Conservation (phyloP, 805 yeast genomes). For the Ogataea minuta region DNA sequence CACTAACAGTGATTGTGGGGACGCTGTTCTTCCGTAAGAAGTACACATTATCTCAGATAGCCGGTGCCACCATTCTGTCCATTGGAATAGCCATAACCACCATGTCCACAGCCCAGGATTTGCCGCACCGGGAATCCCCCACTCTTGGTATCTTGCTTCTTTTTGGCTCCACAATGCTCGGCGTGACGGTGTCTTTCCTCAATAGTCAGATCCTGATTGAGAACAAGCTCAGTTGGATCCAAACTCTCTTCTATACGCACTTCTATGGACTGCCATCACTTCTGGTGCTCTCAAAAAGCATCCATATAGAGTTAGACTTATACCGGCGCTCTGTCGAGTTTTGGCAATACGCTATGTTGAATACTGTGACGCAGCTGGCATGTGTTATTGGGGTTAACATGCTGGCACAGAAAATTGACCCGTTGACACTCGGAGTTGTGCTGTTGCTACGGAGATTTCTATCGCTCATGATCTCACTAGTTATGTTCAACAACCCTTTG, state of each 20-base stretch:
- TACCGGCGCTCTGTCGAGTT: conserved; percentile 2
- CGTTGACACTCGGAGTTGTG: conserved; percentile 61
- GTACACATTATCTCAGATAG: conserved; percentile 45
- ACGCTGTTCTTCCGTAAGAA: conserved; percentile 41
- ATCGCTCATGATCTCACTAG: conserved; percentile 56
- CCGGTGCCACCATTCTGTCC: conserved; percentile 51
- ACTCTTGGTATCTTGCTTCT: conserved; percentile 41
- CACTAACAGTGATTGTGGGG: conserved; percentile 60
- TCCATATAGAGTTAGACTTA: conserved; percentile 16
- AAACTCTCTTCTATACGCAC: conserved; percentile 61
- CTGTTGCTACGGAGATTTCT: conserved; percentile 60
- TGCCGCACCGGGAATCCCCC: not conserved
- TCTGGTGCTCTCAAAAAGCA: conserved; percentile 33
- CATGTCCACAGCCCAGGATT: conserved; percentile 12
- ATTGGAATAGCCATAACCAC: conserved; percentile 51
- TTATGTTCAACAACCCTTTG: conserved; percentile 48
- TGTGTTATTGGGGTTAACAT: conserved; percentile 70
- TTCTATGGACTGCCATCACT: conserved; percentile 55
- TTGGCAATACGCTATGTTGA: conserved; percentile 35
- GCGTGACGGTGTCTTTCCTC: conserved; percentile 57
- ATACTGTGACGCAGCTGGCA: conserved; percentile 52
- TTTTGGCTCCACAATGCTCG: conserved; percentile 46
- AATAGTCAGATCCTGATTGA: conserved; percentile 47
- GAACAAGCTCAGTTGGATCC: conserved; percentile 61
- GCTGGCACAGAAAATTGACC: conserved; percentile 55